Evolutionary conservation across 2,329 filamentous ascomycete genomes (phyloP), one percentile per base, ranked within the genome.

Genomic region (Moelleriella libera): DNA sequence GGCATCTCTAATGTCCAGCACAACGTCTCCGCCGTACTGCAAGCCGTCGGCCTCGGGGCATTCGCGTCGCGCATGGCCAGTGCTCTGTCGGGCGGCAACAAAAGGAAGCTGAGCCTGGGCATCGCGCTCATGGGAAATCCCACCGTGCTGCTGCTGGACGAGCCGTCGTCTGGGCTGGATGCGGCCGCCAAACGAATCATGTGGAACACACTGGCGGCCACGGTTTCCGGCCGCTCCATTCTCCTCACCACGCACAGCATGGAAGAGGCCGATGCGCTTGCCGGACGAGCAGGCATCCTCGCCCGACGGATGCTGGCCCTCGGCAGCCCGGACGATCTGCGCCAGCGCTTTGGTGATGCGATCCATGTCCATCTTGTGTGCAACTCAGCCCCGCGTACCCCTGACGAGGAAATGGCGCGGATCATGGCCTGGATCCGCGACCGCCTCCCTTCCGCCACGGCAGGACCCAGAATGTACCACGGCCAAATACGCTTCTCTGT

Each of bases 101-200:
- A 94, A 68, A 75, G 89, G n/a, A 97, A 96, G 64, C 70, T 97
- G 1, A 87, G 80, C 14, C 74, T 96, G 0, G 89, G 85, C 3
- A 94, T 96, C 48, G 89, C 90, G 0, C 69, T 97, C 1, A 94
- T 95, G 76, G 90, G 89, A 4, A 94, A 96, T 56, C 89, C 89
- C 0, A 79, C 82, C 0, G 88, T 95, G 0, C 69, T 97, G 1
- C 72, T 96, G 0, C 80, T 96, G 2, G 90, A 97, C 58, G 90
- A 96, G 60, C 90, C 90, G 0, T 85, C 79, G 0, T 88, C 83
- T 0, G 88, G 89, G 0, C 85, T 96, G 68, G 90, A 97, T 56
- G 88, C 89, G 0, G 88, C 87, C 0, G 83, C 87, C 0, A 96
- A 96, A 63, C 78, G 90, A 41, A 76, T 94, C 53, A 94, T 97